phyloP scores from a whole-genome alignment of 2,329 filamentous ascomycete genomes.

The Fusarium poae region DNA sequence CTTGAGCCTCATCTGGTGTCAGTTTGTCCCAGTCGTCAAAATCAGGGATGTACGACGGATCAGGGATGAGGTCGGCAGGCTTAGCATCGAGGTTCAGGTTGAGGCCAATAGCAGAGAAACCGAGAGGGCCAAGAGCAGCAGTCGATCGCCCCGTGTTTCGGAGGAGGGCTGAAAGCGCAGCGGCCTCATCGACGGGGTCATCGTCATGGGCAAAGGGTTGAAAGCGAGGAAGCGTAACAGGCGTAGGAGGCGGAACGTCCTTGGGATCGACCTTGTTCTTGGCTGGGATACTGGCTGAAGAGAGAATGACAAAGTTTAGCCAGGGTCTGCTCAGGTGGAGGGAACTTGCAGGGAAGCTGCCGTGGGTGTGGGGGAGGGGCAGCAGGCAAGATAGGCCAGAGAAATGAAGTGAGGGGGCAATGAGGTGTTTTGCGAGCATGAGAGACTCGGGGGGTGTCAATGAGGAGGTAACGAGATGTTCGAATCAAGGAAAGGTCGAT shows the following conservation, averaged over 20 bases:
- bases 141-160: conserved; percentile 66
- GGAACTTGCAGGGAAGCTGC: conserved; percentile 18
- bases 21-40: conserved; percentile 65
- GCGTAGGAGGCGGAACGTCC: conserved; percentile 69
- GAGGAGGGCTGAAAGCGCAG: conserved; percentile 64
- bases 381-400: conserved; percentile 15
- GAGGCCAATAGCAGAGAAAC: conserved; percentile 70
- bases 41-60: conserved; percentile 65
- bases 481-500: background rate
- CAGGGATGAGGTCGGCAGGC: conserved; percentile 66
- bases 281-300: conserved; percentile 49
- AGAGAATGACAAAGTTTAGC: conserved; percentile 36
- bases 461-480: background rate
- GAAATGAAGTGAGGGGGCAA: conserved; percentile 34
- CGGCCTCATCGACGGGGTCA: conserved; percentile 46
- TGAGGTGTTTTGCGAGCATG: conserved; percentile 40
- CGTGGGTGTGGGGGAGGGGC: conserved; percentile 31
- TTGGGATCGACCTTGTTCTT: conserved; percentile 58
- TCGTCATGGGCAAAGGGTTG: conserved; percentile 56
- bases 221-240: conserved; percentile 64
- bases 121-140: conserved; percentile 54
- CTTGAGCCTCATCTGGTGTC: conserved; percentile 62
- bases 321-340: conserved; percentile 36
- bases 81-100: conserved; percentile 65
- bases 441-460: conserved; percentile 7